These are phyloP conservation scores for Paraphysoderma sedebokerense DNA, from an alignment of 371 early-diverging fungal genomes.

Conservation along the genomic window DNA sequence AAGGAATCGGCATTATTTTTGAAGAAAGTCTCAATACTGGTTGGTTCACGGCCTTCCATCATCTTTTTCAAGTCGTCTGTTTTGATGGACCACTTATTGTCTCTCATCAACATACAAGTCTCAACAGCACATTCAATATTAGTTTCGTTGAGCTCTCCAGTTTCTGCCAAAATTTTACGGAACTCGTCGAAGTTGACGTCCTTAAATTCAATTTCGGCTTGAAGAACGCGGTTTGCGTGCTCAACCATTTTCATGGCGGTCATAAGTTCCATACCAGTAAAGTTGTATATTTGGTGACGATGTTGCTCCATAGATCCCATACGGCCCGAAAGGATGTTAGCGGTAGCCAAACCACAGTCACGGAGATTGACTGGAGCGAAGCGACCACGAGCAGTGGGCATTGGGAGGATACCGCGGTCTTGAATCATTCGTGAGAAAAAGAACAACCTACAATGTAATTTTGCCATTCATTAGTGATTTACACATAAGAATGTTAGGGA, in stretches of 20 bases:
- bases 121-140: neutral
- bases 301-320: too few species aligned
- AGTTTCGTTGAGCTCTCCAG: neutral
- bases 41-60: neutral
- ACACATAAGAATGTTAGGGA: too few species aligned
- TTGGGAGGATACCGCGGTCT: neutral
- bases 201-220: neutral
- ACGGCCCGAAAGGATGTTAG: neutral
- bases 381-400: neutral
- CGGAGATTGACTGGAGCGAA: neutral
- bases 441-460: neutral
- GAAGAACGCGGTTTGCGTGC: neutral
- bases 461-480: neutral
- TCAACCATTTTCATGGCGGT: neutral
- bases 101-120: neutral
- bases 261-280: neutral
- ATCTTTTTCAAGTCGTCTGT: neutral
- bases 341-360: neutral
- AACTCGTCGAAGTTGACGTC: neutral
- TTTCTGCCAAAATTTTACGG: neutral
- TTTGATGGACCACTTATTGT: neutral
- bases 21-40: neutral
- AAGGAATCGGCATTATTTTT: neutral
- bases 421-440: neutral
- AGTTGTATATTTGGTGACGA: neutral